Evolutionary conservation across 2,329 filamentous ascomycete genomes (phyloP).

Genomic region (Rhytidhysteron rufulum): DNA sequence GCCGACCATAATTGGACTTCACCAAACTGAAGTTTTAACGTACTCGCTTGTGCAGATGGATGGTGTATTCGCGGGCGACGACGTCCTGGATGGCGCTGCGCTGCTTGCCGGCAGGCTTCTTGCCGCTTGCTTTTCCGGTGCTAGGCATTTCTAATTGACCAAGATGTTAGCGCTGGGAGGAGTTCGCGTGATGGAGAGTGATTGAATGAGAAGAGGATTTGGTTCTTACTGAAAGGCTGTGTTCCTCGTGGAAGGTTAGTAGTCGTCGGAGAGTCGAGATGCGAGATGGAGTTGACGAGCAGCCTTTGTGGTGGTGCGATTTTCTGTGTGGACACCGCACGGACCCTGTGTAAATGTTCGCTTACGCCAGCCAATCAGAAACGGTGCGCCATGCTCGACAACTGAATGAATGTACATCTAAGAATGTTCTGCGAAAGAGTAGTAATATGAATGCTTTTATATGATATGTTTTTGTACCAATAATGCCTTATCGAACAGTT

Average conservation of each 20-base stretch:
- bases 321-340: slow-evolving; percentile 7
- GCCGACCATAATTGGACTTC: slow-evolving; percentile 61
- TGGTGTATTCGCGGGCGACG: slow-evolving; percentile 99
- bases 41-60: slow-evolving; percentile 99
- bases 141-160: slow-evolving; percentile 37
- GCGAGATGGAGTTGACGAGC: too few relatives aligned
- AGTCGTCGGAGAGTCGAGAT: slow-evolving; percentile 8
- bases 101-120: slow-evolving; percentile 65
- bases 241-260: slow-evolving; percentile 15
- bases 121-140: slow-evolving; percentile 41
- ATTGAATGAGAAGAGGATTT: not conserved
- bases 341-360: too few relatives aligned
- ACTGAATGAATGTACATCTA: not conserved
- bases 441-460: not conserved
- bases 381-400: not conserved
- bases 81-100: slow-evolving; percentile 98
- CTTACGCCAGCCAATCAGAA: too few relatives aligned
- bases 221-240: slow-evolving; percentile 12
- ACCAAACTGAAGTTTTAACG: slow-evolving; percentile 65
- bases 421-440: not conserved
- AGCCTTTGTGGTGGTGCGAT: too few relatives aligned
- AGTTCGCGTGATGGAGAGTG: not conserved
- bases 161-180: not conserved
- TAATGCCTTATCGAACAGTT: too few relatives aligned
- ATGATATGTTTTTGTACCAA: too few relatives aligned